phyloP scores from a whole-genome alignment of 768 basidiomycete species.

The Amanita thiersii region DNA sequence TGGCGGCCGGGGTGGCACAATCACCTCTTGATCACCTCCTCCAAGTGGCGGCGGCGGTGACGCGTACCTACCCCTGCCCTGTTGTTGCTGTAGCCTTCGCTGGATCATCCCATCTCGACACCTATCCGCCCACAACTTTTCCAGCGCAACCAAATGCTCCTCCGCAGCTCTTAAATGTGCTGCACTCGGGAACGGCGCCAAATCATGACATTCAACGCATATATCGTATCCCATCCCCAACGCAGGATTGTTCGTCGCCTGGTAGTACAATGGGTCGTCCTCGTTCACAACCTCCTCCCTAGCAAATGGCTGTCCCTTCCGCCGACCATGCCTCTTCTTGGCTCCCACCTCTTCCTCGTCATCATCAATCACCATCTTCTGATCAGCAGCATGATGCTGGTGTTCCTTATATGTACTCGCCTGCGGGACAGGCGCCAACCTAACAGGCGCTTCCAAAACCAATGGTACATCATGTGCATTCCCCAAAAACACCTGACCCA shows the following conservation, averaged over 20 bases:
- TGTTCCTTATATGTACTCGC: not conserved
- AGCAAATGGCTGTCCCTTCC: too few species aligned
- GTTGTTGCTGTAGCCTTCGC: too few species aligned
- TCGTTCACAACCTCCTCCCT: too few species aligned
- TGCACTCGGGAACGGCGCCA: conserved; percentile 63
- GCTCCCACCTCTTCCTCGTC: not conserved
- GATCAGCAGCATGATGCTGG: not conserved
- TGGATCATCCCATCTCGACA: conserved; percentile 19
- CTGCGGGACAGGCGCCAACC: conserved; percentile 18
- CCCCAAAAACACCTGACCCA: conserved; percentile 72
- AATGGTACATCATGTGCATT: conserved; percentile 78
- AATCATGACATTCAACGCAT: conserved; percentile 83
- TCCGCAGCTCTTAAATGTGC: conserved; percentile 66
- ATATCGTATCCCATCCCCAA: conserved; percentile 71
- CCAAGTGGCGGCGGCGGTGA: conserved; percentile 18
- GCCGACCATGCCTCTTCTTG: too few species aligned
- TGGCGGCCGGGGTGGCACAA: conserved; percentile 53
- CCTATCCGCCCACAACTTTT: conserved; percentile 55
- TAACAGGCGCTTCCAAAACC: conserved; percentile 19
- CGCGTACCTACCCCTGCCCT: conserved; percentile 9
- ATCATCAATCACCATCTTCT: not conserved
- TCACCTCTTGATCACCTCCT: conserved; percentile 15
- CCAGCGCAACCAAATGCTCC: conserved; percentile 62
- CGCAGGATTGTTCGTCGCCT: conserved; percentile 31
- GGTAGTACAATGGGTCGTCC: conserved; percentile 35